Percentiles rank a stretch among this genome's conserved stretches.
These are phyloP conservation scores for Furcasterigmium furcatum DNA, from an alignment of 2,329 filamentous ascomycete species.

Conservation along the genomic window DNA sequence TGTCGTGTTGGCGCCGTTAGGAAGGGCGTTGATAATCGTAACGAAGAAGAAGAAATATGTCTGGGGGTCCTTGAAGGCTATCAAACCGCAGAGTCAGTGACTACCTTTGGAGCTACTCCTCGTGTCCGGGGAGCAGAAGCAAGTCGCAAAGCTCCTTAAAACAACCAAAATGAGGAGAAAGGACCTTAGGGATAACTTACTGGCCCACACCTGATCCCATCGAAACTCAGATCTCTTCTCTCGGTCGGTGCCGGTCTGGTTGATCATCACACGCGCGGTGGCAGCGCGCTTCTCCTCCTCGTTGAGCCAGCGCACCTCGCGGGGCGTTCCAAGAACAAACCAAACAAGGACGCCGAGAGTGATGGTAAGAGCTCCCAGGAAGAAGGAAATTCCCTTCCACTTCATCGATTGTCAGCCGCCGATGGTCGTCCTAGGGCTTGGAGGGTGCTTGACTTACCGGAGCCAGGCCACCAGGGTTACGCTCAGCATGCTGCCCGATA, in stretches of 20 bases:
- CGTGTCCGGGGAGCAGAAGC: too few relatives aligned
- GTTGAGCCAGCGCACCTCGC: slow-evolving; percentile 23
- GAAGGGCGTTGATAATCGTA: slow-evolving; percentile 25
- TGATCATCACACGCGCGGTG: slow-evolving; percentile 20
- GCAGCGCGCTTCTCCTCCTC: slow-evolving; percentile 24
- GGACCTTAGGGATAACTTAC: too few relatives aligned
- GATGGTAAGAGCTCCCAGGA: slow-evolving; percentile 22
- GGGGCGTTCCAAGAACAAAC: slow-evolving; percentile 24
- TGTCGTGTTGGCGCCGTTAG: slow-evolving; percentile 27
- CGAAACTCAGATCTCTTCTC: slow-evolving; percentile 21
- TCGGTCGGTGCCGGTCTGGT: slow-evolving; percentile 21
- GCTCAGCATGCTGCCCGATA: slow-evolving; percentile 17
- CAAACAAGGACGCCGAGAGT: slow-evolving; percentile 15
- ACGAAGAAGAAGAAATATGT: slow-evolving; percentile 31
- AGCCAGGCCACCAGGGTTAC: slow-evolving; percentile 16
- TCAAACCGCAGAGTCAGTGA: too few relatives aligned
- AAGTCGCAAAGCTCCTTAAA: too few relatives aligned
- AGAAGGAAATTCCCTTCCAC: slow-evolving; percentile 24
- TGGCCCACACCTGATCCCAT: slow-evolving; percentile 20
- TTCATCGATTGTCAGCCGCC: background rate
- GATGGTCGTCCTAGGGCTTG: background rate
- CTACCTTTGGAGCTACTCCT: too few relatives aligned
- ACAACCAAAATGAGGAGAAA: too few relatives aligned
- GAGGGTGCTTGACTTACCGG: too few relatives aligned
- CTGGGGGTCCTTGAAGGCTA: slow-evolving; percentile 20